These are phyloP conservation scores for Ramaria sp. DNA, from an alignment of 768 basidiomycete genomes.

Conservation along the genomic window DNA sequence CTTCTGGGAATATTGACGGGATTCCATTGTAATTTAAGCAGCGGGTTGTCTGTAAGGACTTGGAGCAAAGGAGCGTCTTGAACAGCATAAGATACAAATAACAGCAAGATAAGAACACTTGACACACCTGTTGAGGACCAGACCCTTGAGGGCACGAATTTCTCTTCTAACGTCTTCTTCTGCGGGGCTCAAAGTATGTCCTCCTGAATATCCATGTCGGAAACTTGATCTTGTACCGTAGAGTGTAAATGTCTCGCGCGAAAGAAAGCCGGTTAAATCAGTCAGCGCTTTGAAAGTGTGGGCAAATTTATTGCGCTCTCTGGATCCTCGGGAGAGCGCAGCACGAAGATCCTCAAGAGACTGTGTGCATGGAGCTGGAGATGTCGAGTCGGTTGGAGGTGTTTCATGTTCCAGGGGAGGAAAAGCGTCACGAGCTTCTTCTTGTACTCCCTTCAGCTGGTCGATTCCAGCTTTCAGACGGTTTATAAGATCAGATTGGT, in stretches of 20 bases:
- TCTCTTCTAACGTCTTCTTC: conserved; percentile 61
- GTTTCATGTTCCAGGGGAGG: conserved; percentile 44
- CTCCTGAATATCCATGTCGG: conserved; percentile 15
- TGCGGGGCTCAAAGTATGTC: conserved; percentile 14
- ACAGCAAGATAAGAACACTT: background rate
- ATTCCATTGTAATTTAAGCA: background rate
- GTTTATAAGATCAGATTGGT: conserved; percentile 47
- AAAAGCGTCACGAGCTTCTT: conserved; percentile 43
- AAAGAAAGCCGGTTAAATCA: conserved; percentile 72
- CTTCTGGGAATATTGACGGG: too few species aligned
- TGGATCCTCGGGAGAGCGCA: background rate
- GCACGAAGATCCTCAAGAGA: conserved; percentile 4
- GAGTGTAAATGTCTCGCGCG: conserved; percentile 56
- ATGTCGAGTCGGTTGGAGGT: conserved; percentile 19
- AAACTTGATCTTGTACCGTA: conserved; percentile 20
- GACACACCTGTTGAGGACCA: conserved; percentile 62
- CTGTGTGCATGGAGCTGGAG: background rate
- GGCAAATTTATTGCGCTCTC: conserved; percentile 32
- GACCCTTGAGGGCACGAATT: conserved; percentile 67
- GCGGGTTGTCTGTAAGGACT: background rate
- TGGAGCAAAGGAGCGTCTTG: conserved; percentile 4
- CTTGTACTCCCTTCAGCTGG: conserved; percentile 45
- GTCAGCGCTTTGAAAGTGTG: conserved; percentile 55
- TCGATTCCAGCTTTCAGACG: conserved; percentile 46
- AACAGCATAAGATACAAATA: background rate